phyloP scores from a whole-genome alignment of 73 alveolate species.

The Paramecium primaurelia region DNA sequence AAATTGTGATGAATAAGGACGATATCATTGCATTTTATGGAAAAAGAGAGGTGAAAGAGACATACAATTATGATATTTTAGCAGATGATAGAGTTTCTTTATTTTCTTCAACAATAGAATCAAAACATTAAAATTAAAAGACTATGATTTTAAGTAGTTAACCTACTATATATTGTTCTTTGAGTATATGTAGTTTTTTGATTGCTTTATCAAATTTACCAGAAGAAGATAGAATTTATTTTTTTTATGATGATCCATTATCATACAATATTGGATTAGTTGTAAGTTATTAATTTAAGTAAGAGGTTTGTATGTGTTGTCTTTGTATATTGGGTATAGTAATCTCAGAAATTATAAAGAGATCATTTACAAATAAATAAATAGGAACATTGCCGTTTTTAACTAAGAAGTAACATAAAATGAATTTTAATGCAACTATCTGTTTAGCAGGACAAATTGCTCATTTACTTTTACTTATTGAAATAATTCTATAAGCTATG shows the following conservation, averaged over 20 bases:
- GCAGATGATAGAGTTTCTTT: neutral
- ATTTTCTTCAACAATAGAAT: neutral
- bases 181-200: neutral
- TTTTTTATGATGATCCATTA: constrained; percentile 31
- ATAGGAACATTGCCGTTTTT: neutral
- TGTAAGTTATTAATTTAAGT: neutral
- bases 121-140: neutral
- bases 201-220: neutral
- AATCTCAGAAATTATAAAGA: neutral
- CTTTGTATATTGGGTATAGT: constrained; percentile 6
- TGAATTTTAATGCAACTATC: neutral
- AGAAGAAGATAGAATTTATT: neutral
- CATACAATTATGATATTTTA: neutral
- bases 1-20: neutral
- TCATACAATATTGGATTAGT: neutral
- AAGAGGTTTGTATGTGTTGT: constrained; percentile 15
- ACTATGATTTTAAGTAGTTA: neutral
- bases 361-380: constrained; percentile 8
- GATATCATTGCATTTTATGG: constrained; percentile 7
- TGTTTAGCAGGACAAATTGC: constrained; percentile 13
- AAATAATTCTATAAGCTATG: neutral
- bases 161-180: neutral
- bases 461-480: neutral
- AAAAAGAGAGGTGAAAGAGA: neutral
- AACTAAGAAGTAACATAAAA: neutral